These are phyloP conservation scores for Evernia prunastri DNA, from an alignment of 495 filamentous ascomycete genomes.

Conservation along the genomic window DNA sequence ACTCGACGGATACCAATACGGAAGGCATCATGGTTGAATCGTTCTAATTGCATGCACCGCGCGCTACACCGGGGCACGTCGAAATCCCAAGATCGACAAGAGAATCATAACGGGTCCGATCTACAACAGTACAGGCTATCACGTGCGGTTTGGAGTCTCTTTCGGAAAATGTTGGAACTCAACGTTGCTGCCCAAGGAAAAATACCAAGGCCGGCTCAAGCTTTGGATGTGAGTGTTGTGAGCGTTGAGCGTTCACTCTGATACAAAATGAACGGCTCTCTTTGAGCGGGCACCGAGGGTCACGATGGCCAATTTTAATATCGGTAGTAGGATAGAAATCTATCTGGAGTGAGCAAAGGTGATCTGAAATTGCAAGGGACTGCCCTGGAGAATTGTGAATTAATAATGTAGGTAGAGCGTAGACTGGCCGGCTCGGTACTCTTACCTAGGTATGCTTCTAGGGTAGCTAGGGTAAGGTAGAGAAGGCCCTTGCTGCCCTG, in stretches of 20 bases:
- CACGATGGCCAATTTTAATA: too few species aligned
- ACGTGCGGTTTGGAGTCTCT: neutral
- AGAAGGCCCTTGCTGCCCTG: too few species aligned
- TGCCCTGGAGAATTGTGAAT: neutral
- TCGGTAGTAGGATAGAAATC: too few species aligned
- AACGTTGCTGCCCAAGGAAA: conserved; percentile 9
- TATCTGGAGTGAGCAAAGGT: too few species aligned
- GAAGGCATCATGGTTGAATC: neutral
- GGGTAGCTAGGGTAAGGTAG: too few species aligned
- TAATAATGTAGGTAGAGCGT: neutral
- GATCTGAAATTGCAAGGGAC: neutral
- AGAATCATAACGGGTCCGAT: neutral
- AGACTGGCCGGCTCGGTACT: neutral
- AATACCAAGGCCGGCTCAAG: neutral
- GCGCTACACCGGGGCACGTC: too few species aligned
- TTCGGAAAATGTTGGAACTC: neutral
- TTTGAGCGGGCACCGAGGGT: too few species aligned
- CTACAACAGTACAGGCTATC: conserved; percentile 1
- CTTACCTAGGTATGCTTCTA: too few species aligned
- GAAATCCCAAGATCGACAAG: neutral
- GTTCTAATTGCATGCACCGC: neutral
- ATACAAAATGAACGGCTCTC: neutral
- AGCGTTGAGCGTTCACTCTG: neutral
- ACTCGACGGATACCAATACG: neutral
- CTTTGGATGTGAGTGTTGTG: neutral